Evolutionary conservation across 139 green algal species (phyloP).

Genomic region (Trebouxia sp.): DNA sequence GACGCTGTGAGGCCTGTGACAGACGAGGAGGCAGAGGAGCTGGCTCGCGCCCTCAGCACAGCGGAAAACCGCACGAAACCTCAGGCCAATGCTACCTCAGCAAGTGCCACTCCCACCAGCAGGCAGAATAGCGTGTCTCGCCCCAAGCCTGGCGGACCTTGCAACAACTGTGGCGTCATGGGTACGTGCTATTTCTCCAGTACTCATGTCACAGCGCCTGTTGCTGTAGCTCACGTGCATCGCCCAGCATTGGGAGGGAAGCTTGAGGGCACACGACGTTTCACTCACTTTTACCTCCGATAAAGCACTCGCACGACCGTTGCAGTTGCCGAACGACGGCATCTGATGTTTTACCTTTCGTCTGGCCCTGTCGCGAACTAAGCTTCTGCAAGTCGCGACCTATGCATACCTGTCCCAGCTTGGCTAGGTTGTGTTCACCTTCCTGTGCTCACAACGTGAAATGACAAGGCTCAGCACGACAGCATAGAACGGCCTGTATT

Average conservation of each 20-base stretch:
- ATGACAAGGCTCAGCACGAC: too few relatives aligned
- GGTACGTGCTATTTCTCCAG: too few relatives aligned
- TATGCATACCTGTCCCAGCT: too few relatives aligned
- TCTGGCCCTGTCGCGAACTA: too few relatives aligned
- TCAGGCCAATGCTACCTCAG: slow-evolving; percentile 16
- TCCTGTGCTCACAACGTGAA: neutral
- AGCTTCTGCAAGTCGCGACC: too few relatives aligned
- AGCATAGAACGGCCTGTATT: too few relatives aligned
- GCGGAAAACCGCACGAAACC: neutral
- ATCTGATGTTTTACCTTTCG: too few relatives aligned
- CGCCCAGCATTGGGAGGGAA: neutral
- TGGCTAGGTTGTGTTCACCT: too few relatives aligned
- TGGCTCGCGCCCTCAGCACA: neutral
- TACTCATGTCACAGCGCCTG: too few relatives aligned
- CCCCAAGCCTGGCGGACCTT: slow-evolving; percentile 21
- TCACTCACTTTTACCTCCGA: too few relatives aligned
- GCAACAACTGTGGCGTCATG: slow-evolving; percentile 13
- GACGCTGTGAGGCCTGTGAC: slow-evolving; percentile 4
- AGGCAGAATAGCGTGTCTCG: slow-evolving; percentile 14
- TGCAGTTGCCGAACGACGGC: too few relatives aligned
- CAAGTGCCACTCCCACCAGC: neutral
- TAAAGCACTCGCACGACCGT: too few relatives aligned
- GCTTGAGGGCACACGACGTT: neutral
- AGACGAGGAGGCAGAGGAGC: slow-evolving; percentile 8
- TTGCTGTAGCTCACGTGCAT: neutral